A percentile compares a stretch with the other conserved stretches of the same genome.
phyloP scores from a whole-genome alignment of 768 basidiomycete genomes.

The Lactarius psammicola region DNA sequence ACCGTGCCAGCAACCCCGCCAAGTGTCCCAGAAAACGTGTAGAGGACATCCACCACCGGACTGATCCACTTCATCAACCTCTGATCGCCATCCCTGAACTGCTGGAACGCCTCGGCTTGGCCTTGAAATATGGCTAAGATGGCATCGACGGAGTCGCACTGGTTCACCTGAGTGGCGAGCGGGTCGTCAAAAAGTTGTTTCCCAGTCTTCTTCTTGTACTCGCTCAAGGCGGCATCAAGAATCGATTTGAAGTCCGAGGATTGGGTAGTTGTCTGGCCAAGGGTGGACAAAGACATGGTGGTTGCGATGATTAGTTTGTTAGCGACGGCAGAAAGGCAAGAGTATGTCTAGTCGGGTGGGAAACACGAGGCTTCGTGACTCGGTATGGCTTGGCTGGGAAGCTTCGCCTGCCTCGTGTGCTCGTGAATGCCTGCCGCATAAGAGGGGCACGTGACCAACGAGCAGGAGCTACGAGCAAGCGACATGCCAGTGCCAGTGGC shows the following conservation, averaged over 20 bases:
- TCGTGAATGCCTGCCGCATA: too few relatives aligned
- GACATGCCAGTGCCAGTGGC: too few relatives aligned
- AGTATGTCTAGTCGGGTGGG: too few relatives aligned
- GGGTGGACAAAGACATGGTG: too few relatives aligned
- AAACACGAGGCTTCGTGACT: too few relatives aligned
- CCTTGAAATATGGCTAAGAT: constrained; percentile 2
- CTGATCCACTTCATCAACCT: constrained; percentile 6
- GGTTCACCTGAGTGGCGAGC: not conserved
- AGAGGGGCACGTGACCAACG: too few relatives aligned
- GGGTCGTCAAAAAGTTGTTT: constrained; percentile 1
- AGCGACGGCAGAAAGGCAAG: too few relatives aligned
- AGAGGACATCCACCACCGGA: constrained; percentile 6
- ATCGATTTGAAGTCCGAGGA: constrained; percentile 7
- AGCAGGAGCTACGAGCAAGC: too few relatives aligned
- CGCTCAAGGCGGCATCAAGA: constrained; percentile 2
- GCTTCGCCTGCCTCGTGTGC: too few relatives aligned
- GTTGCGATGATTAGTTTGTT: too few relatives aligned
- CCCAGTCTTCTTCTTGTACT: constrained; percentile 7
- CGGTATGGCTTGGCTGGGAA: too few relatives aligned
- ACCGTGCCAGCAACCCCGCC: not conserved
- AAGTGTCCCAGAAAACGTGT: not conserved
- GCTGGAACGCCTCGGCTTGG: constrained; percentile 2
- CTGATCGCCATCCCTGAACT: not conserved
- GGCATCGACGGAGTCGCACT: constrained; percentile 5
- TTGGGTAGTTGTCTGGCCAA: not conserved